These are phyloP conservation scores for Multifurca ochricompacta DNA, from an alignment of 768 basidiomycete species.

Conservation along the genomic window DNA sequence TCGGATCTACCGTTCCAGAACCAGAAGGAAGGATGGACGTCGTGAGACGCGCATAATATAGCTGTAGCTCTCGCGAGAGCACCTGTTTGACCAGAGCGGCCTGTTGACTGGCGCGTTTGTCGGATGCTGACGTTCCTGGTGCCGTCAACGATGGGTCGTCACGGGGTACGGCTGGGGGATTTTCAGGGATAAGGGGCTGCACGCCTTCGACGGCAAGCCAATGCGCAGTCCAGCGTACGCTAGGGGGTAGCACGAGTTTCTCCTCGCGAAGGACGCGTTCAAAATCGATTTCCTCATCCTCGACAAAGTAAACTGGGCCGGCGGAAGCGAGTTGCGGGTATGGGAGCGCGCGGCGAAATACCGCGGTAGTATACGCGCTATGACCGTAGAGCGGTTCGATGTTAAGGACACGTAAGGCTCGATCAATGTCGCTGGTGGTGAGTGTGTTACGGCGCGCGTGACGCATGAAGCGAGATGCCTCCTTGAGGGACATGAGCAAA, in stretches of 20 bases:
- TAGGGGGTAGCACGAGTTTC: slow-evolving; percentile 72
- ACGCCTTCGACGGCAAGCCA: slow-evolving; percentile 99
- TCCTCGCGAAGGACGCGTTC: slow-evolving; percentile 84
- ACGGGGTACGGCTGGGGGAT: slow-evolving; percentile 75
- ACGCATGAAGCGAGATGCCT: slow-evolving; percentile 95
- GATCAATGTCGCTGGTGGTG: slow-evolving; percentile 85
- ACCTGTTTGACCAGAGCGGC: slow-evolving; percentile 85
- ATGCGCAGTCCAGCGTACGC: slow-evolving; percentile 85
- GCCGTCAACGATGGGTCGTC: slow-evolving; percentile 36
- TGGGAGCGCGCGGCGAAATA: slow-evolving; percentile 50
- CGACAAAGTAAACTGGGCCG: slow-evolving; percentile 83
- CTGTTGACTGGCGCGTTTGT: slow-evolving; percentile 47
- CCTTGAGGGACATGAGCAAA: slow-evolving; percentile 38
- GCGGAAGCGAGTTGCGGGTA: slow-evolving; percentile 40
- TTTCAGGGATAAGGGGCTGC: slow-evolving; percentile 93
- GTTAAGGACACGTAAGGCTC: slow-evolving; percentile 88
- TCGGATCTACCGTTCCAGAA: slow-evolving; percentile 37
- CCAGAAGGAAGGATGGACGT: slow-evolving; percentile 69
- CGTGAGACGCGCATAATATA: slow-evolving; percentile 91
- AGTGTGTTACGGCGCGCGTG: slow-evolving; percentile 88
- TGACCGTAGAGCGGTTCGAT: slow-evolving; percentile 94
- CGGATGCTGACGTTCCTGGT: slow-evolving; percentile 26
- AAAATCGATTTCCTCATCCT: slow-evolving; percentile 97
- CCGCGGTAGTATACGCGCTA: slow-evolving; percentile 52
- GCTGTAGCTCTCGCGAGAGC: slow-evolving; percentile 85